These are phyloP conservation scores for Penicillium bialowiezense DNA, from an alignment of 495 filamentous ascomycete species.

Conservation along the genomic window DNA sequence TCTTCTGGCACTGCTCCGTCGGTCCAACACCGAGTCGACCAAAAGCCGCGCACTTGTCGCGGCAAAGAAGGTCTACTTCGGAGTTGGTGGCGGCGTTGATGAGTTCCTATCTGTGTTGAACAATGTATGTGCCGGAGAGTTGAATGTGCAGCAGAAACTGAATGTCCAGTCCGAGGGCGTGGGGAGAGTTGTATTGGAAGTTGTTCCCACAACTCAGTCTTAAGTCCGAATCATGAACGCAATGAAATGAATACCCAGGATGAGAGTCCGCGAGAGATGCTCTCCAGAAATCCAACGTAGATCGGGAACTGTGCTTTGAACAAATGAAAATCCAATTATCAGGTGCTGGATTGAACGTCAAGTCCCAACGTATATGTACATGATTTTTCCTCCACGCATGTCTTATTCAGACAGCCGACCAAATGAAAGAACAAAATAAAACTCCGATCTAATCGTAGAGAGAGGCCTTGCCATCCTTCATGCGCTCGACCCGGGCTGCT, in stretches of 20 bases:
- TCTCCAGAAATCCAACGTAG: not conserved
- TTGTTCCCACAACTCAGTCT: slow-evolving; percentile 16
- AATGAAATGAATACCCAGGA: not conserved
- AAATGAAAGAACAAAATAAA: slow-evolving; percentile 16
- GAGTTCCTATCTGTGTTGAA: slow-evolving; percentile 71
- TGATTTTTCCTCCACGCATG: slow-evolving; percentile 28
- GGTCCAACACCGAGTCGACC: slow-evolving; percentile 39
- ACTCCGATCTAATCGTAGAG: slow-evolving; percentile 38
- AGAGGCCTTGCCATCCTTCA: slow-evolving; percentile 44
- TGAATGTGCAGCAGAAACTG: slow-evolving; percentile 60
- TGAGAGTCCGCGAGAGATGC: not conserved
- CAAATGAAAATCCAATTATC: slow-evolving; percentile 31
- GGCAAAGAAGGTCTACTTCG: slow-evolving; percentile 94
- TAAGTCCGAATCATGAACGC: not conserved
- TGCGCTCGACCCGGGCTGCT: slow-evolving; percentile 40
- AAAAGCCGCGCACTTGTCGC: slow-evolving; percentile 70
- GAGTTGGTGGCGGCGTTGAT: slow-evolving; percentile 89
- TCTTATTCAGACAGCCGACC: slow-evolving; percentile 24
- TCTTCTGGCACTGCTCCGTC: slow-evolving; percentile 60
- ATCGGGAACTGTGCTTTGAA: slow-evolving; percentile 10
- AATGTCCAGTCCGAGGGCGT: slow-evolving; percentile 54
- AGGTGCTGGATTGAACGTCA: slow-evolving; percentile 24
- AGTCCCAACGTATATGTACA: slow-evolving; percentile 43
- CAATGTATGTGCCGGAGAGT: slow-evolving; percentile 51
- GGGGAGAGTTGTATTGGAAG: slow-evolving; percentile 45